phyloP scores from a whole-genome alignment of 768 basidiomycete genomes.

The Pleurotus giganteus region DNA sequence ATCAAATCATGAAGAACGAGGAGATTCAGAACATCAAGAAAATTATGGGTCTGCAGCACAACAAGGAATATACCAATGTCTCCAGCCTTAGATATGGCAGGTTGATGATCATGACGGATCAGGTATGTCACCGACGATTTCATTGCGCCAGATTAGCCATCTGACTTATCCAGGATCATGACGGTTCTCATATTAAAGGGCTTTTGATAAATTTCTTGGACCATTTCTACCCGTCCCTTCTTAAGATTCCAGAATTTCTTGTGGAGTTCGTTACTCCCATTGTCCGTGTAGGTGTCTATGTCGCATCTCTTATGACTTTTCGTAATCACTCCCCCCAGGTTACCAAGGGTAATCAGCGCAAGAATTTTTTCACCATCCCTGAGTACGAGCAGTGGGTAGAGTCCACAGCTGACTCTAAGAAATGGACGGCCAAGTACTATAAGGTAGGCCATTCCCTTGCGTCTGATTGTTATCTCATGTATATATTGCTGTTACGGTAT shows the following conservation, averaged over 20 bases:
- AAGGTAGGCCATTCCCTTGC: slow-evolving; percentile 57
- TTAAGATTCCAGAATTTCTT: slow-evolving; percentile 87
- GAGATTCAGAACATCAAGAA: slow-evolving; percentile 98
- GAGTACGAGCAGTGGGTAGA: slow-evolving; percentile 95
- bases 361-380: slow-evolving; percentile 95
- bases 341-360: slow-evolving; percentile 72
- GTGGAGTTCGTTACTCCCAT: slow-evolving; percentile 99
- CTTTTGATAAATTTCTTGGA: slow-evolving; percentile 97
- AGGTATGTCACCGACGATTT: slow-evolving; percentile 48
- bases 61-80: slow-evolving; percentile 77
- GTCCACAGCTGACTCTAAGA: slow-evolving; percentile 67
- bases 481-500: slow-evolving; percentile 7
- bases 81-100: slow-evolving; percentile 84
- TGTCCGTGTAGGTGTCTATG: slow-evolving; percentile 64
- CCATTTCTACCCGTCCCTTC: slow-evolving; percentile 92
- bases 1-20: slow-evolving; percentile 97
- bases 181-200: slow-evolving; percentile 99
- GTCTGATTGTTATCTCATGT: background rate
- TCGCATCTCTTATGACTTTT: background rate
- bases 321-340: slow-evolving; percentile 40
- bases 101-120: slow-evolving; percentile 99
- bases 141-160: slow-evolving; percentile 2
- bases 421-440: slow-evolving; percentile 95
- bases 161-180: slow-evolving; percentile 74
- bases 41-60: slow-evolving; percentile 95